A percentile compares a stretch with the other conserved stretches of the same genome.
phyloP scores from a whole-genome alignment of 352 stramenopile species.

The Phytophthora vignae region DNA sequence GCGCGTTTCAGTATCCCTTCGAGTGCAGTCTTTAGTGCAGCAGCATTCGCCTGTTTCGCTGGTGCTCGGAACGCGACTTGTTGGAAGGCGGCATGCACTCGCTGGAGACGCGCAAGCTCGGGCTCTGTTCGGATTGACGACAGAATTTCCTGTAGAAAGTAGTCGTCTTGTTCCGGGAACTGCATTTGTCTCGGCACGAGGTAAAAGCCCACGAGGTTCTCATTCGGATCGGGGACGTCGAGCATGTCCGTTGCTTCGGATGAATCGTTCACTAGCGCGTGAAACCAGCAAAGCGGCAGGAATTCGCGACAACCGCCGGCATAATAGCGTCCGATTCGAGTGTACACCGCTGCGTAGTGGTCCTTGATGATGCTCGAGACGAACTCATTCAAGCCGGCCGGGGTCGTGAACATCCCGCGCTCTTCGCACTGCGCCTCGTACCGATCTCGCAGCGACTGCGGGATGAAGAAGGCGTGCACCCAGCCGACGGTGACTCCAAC shows the following conservation, averaged over 20 bases:
- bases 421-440: conserved; percentile 35
- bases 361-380: conserved; percentile 40
- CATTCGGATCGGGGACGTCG: conserved; percentile 51
- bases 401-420: conserved; percentile 11
- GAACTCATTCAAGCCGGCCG: conserved; percentile 31
- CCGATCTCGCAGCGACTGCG: conserved; percentile 33
- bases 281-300: conserved; percentile 60
- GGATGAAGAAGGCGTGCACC: conserved; percentile 62
- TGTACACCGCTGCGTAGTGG: conserved; percentile 54
- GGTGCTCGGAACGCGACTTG: conserved; percentile 24
- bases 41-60: conserved; percentile 18
- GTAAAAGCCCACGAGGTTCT: conserved; percentile 63
- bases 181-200: conserved; percentile 67
- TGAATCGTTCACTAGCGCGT: conserved; percentile 16
- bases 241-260: conserved; percentile 9
- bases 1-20: conserved; percentile 18
- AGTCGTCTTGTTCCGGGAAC: conserved; percentile 63
- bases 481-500: conserved; percentile 60
- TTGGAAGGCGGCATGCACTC: conserved; percentile 42
- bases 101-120: conserved; percentile 37
- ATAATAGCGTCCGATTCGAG: conserved; percentile 58
- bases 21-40: conserved; percentile 19
- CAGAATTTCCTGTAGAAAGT: conserved; percentile 57
- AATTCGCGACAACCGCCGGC: conserved; percentile 47
- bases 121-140: conserved; percentile 40